Conservation (phyloP, 1,284 basidiomycete genomes). For the Neolentinus lepideus region DNA sequence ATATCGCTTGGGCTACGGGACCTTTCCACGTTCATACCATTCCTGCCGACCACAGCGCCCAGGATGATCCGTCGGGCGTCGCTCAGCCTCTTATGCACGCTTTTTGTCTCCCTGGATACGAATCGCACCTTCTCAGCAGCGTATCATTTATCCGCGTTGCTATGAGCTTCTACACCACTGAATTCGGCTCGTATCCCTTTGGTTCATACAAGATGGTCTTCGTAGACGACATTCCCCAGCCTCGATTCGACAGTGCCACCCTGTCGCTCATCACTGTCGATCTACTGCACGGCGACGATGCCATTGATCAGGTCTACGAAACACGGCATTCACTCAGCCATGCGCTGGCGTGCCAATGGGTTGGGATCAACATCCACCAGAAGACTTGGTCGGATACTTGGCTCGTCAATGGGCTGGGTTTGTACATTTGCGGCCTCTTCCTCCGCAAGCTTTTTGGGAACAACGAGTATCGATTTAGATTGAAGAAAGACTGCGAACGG, state of each 20-base stretch:
- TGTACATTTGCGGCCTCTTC: conserved; percentile 89
- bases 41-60: conserved; percentile 48
- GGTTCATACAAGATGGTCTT: conserved; percentile 95
- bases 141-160: conserved; percentile 80
- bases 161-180: conserved; percentile 88
- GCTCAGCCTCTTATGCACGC: conserved; percentile 85
- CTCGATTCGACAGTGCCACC: conserved; percentile 81
- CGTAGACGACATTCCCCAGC: conserved; percentile 80
- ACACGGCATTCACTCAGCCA: conserved; percentile 84
- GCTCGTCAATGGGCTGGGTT: conserved; percentile 90
- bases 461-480: conserved; percentile 94
- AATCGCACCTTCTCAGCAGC: conserved; percentile 60
- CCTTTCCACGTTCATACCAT: conserved; percentile 84
- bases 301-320: conserved; percentile 93
- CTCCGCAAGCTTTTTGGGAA: conserved; percentile 86
- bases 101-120: conserved; percentile 89
- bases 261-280: conserved; percentile 80
- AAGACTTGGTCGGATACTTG: conserved; percentile 95
- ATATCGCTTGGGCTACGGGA: conserved; percentile 93
- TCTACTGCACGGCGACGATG: conserved; percentile 80
- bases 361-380: conserved; percentile 94
- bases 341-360: conserved; percentile 93
- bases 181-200: conserved; percentile 96
- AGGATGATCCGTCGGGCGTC: conserved; percentile 53
- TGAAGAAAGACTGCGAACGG: conserved; percentile 97